Percentiles rank a stretch among this genome's conserved stretches.
These are phyloP conservation scores for Fusarium piperis DNA, from an alignment of 2,329 filamentous ascomycete genomes.

Conservation along the genomic window DNA sequence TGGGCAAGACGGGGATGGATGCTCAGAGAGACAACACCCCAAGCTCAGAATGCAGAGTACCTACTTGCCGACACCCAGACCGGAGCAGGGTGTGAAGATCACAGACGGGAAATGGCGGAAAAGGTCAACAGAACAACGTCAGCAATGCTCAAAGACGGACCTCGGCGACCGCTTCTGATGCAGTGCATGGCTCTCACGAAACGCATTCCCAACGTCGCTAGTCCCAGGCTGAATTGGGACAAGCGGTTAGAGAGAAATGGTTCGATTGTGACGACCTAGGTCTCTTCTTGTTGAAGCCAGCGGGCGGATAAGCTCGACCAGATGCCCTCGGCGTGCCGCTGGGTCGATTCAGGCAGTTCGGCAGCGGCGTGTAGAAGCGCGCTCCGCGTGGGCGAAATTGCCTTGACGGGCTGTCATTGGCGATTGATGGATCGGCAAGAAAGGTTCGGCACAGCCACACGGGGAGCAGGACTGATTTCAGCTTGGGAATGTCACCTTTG, in stretches of 20 bases:
- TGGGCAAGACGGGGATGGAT: slow-evolving; percentile 1
- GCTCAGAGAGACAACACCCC: slow-evolving; percentile 1
- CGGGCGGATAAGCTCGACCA: slow-evolving; percentile 12
- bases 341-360: slow-evolving; percentile 16
- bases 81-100: slow-evolving; percentile 32
- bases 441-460: slow-evolving; percentile 33
- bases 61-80: slow-evolving; percentile 32
- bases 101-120: slow-evolving; percentile 11
- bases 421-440: background rate
- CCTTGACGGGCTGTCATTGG: background rate
- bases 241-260: slow-evolving; percentile 35
- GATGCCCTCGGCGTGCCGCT: slow-evolving; percentile 1
- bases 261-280: slow-evolving; percentile 38
- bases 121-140: slow-evolving; percentile 12
- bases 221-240: slow-evolving; percentile 33
- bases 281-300: slow-evolving; percentile 17
- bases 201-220: slow-evolving; percentile 29
- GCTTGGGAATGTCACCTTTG: slow-evolving; percentile 11
- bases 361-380: slow-evolving; percentile 5
- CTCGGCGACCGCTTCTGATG: slow-evolving; percentile 35
- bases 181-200: slow-evolving; percentile 31
- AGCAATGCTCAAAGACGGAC: slow-evolving; percentile 14
- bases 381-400: slow-evolving; percentile 1
- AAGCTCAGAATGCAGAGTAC: slow-evolving; percentile 18
- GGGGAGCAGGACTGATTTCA: slow-evolving; percentile 18